These are phyloP conservation scores for Camelina neglecta DNA, from an alignment of 345 rosid genomes.

Conservation along the genomic window DNA sequence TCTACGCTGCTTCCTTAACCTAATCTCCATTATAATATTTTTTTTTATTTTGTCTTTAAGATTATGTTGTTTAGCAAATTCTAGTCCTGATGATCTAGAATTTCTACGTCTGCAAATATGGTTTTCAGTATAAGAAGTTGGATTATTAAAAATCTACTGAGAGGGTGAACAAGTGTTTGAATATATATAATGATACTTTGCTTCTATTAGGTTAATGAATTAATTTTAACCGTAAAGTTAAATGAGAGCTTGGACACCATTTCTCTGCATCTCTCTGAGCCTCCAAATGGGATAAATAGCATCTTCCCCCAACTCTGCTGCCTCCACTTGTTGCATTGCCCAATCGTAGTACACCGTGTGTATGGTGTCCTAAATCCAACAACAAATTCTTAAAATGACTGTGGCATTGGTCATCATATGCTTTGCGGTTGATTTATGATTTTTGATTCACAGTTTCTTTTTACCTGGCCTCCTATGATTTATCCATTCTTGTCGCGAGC, in stretches of 20 bases:
- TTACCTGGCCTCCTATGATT: constrained; percentile 84
- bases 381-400: background rate
- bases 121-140: too few relatives aligned
- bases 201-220: too few relatives aligned
- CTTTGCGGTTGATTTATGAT: background rate
- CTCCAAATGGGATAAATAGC: constrained; percentile 89
- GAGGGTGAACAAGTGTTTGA: too few relatives aligned
- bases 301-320: constrained; percentile 83
- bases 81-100: too few relatives aligned
- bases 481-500: constrained; percentile 70
- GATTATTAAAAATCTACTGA: too few relatives aligned
- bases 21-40: background rate
- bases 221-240: too few relatives aligned
- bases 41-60: background rate
- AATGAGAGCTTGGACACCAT: constrained; percentile 80
- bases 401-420: background rate
- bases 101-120: too few relatives aligned
- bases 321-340: constrained; percentile 96
- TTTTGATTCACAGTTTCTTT: constrained; percentile 9
- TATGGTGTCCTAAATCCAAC: constrained; percentile 72
- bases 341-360: constrained; percentile 76
- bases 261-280: constrained; percentile 75
- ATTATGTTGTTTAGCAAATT: background rate
- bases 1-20: constrained; percentile 14
- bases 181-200: too few relatives aligned